Evolutionary conservation across 305 asterid genomes (phyloP).

Genomic region (Fraxinus greggii): DNA sequence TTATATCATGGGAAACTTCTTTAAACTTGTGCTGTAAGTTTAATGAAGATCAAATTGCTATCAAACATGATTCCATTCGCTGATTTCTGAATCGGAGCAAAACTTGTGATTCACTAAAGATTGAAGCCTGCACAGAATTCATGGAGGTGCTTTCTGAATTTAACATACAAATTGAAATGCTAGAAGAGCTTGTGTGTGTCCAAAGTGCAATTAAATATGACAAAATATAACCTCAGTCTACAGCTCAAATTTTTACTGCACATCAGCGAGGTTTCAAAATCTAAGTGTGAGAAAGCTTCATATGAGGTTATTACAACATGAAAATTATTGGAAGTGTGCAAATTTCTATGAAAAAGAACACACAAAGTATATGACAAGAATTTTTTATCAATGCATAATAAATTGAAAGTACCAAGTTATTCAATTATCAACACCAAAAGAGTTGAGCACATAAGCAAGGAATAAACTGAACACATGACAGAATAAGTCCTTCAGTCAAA

Average conservation of each 20-base stretch:
- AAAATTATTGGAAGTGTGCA: not conserved
- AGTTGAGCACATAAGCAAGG: not conserved
- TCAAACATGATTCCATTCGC: not conserved
- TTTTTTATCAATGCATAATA: not conserved
- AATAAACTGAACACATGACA: not conserved
- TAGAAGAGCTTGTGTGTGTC: not conserved
- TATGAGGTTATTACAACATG: not conserved
- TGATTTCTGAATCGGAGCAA: not conserved
- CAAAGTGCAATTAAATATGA: not conserved
- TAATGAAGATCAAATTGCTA: not conserved
- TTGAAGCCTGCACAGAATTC: conserved; percentile 16
- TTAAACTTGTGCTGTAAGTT: not conserved
- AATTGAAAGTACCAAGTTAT: not conserved
- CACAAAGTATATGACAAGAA: not conserved
- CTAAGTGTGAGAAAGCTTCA: not conserved
- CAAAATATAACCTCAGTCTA: not conserved
- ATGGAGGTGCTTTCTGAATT: not conserved
- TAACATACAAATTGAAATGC: not conserved
- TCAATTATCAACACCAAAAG: not conserved
- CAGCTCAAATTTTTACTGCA: not conserved
- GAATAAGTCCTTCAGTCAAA: not conserved
- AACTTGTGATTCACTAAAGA: not conserved
- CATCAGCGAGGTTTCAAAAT: not conserved
- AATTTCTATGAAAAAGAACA: not conserved
- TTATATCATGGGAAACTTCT: conserved; percentile 14